Evolutionary conservation across 495 filamentous ascomycete species (phyloP).

Genomic region (Viridothelium virens): DNA sequence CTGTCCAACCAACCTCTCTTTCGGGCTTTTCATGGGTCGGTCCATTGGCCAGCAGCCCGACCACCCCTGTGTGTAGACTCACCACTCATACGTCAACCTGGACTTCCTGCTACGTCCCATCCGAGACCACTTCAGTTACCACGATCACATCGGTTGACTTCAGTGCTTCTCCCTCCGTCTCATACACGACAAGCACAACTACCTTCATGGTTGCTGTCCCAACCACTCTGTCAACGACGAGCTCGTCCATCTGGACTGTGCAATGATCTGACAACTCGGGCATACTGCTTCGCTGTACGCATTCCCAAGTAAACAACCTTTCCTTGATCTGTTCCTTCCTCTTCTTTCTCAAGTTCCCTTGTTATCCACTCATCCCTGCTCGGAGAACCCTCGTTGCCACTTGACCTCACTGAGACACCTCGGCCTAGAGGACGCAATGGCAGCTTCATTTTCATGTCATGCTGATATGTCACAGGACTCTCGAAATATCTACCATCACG

Average conservation of each 20-base stretch:
- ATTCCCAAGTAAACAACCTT: neutral
- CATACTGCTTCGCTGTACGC: slow-evolving; percentile 1
- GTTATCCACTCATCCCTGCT: no score
- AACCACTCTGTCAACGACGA: neutral
- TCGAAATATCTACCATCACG: neutral
- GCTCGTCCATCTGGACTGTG: neutral
- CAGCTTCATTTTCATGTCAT: neutral
- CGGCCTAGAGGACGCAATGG: no score
- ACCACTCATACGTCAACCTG: neutral
- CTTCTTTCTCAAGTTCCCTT: no score
- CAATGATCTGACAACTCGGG: neutral
- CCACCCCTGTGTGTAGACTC: neutral
- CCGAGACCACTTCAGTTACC: neutral
- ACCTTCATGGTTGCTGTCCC: neutral
- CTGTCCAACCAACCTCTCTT: neutral
- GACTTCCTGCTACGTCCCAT: slow-evolving; percentile 3
- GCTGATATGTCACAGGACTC: no score
- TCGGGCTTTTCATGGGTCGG: no score
- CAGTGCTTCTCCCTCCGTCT: neutral
- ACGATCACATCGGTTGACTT: neutral
- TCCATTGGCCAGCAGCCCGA: neutral
- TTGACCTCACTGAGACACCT: neutral
- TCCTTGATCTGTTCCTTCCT: neutral
- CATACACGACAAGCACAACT: neutral
- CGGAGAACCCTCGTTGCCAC: neutral